Percentiles rank a stretch among this genome's conserved stretches.
Conservation (phyloP, 2,329 filamentous ascomycete species). For the Aspergillus thermomutatus region DNA sequence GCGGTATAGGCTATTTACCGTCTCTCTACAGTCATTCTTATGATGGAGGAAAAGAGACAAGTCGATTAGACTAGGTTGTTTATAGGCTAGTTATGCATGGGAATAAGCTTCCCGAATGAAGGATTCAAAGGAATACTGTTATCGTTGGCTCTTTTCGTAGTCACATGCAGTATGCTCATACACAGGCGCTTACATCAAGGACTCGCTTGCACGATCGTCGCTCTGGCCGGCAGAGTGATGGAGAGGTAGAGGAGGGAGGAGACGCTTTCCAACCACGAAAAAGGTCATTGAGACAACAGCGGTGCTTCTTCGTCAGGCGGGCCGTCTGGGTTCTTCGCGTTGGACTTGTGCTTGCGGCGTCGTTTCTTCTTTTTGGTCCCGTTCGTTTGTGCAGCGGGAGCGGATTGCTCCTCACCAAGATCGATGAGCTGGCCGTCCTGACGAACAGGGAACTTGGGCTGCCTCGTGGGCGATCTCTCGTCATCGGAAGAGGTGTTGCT, state of each 20-base stretch:
- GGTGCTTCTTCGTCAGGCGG: conserved; percentile 11
- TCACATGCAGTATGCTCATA: background rate
- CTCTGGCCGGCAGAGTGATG: conserved; percentile 19
- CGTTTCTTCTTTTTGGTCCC: conserved; percentile 25
- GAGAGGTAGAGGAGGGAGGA: background rate
- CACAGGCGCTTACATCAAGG: background rate
- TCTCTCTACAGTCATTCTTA: background rate
- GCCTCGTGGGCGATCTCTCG: background rate
- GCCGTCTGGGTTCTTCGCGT: conserved; percentile 4
- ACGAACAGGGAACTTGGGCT: conserved; percentile 8
- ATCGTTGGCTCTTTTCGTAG: background rate
- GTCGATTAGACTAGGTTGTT: background rate
- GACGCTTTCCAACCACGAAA: background rate
- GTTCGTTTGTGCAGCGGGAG: conserved; percentile 1
- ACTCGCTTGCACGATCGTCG: background rate
- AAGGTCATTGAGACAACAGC: conserved; percentile 9
- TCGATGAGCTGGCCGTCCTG: conserved; percentile 12
- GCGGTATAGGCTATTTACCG: background rate
- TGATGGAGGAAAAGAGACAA: background rate
- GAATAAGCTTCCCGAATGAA: background rate
- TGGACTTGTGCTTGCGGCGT: conserved; percentile 14
- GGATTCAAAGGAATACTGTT: background rate
- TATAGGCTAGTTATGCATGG: background rate
- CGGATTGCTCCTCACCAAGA: conserved; percentile 6
- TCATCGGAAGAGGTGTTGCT: conserved; percentile 47